Conservation (phyloP, 2,329 filamentous ascomycete genomes). For the Aspergillus uvarum region DNA sequence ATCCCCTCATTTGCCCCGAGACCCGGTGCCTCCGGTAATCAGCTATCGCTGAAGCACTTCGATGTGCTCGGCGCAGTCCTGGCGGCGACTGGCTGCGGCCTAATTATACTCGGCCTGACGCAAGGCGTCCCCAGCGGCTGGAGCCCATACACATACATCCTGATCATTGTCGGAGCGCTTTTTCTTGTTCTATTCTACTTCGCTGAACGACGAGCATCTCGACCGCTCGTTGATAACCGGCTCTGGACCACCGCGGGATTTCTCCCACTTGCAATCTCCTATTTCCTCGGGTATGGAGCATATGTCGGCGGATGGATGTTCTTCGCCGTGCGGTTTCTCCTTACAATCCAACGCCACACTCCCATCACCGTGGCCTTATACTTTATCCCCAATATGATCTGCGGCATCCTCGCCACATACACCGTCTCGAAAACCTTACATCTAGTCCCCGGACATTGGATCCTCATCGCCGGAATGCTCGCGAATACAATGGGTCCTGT, state of each 20-base stretch:
- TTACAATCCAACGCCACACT: conserved; percentile 32
- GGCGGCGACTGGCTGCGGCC: conserved; percentile 4
- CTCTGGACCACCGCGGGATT: conserved; percentile 45
- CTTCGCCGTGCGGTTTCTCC: conserved; percentile 38
- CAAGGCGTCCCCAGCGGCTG: conserved; percentile 50
- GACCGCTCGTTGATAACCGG: conserved; percentile 46
- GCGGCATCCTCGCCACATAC: not conserved
- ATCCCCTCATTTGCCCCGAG: not conserved
- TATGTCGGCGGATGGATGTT: conserved; percentile 42
- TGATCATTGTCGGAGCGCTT: conserved; percentile 49
- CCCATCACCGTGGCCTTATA: conserved; percentile 44
- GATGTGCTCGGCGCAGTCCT: not conserved
- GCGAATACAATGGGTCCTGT: not conserved
- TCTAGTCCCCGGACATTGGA: conserved; percentile 7
- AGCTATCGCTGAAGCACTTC: conserved; percentile 1
- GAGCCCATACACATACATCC: conserved; percentile 47
- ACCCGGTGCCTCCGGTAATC: not conserved
- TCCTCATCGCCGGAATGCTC: conserved; percentile 5
- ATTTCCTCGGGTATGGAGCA: conserved; percentile 44
- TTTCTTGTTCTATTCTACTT: conserved; percentile 48
- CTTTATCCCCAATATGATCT: conserved; percentile 19
- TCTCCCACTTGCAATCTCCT: conserved; percentile 36
- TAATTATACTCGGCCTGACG: conserved; percentile 57
- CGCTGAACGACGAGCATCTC: conserved; percentile 42
- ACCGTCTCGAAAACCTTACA: conserved; percentile 6